Base-by-base conservation (phyloP, 2,329 filamentous ascomycete species). In the Penicillium sp. region DNA sequence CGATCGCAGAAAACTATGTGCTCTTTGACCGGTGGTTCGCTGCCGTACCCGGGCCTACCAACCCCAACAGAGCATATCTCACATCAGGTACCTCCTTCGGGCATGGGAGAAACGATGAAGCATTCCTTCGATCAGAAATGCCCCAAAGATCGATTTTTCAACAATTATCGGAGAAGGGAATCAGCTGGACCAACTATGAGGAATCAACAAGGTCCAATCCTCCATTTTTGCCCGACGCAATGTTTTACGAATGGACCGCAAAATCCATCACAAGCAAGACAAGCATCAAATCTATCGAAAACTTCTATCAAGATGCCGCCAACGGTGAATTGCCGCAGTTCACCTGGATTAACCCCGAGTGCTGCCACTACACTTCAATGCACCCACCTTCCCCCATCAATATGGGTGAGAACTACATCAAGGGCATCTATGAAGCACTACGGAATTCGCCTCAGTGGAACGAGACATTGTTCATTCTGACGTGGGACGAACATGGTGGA, bases 271-370 rank as follows among this genome's bases (percentile, higher is more conserved):
- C 72, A 39, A 64, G 54, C 42, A 61, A 73, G 37, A 72, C 71
- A 11, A 71, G 73, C 31, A 69, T 77, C 43, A 65, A 72, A 19
- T 69, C 73, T 1, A 61, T 81, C 4, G 67, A 73, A 19, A 65
- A 76, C 39, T 81, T 81, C 63, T 81, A 77, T 64, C 59, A 61
- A 4, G 79, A 81, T 61, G 79, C 79, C 4, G 63, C 70, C 8
- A 72, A 72, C 5, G 79, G 79, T n/a, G 72, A 67, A 1, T 71
- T 82, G 1, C 74, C 78, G 5, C 68, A 72, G 42, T 78, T 81
- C 54, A 78, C 74, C 60, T 82, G 80, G 66, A 74, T 81, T 68
- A 84, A 80, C 63, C 78, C 80, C 4, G 77, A 79, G 58, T 81
- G 82, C 71, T 81, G 82, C 62, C 73, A 72, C 16, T 79, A 79